Base-by-base conservation (phyloP, 2,329 filamentous ascomycete species). In the Hirsutella rhossiliensis region DNA sequence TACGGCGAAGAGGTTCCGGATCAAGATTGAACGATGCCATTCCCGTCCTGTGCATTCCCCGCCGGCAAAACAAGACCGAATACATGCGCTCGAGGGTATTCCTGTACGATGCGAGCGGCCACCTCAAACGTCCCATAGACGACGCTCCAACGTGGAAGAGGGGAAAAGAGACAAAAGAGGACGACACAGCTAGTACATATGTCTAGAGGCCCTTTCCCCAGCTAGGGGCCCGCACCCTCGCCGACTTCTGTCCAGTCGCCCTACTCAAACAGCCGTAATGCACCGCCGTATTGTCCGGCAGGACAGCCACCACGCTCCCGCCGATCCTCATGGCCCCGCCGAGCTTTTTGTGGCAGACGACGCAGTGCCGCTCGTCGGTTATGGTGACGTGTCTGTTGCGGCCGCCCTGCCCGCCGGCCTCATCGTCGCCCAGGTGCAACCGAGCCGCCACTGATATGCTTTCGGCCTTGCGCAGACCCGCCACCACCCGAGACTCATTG, bases 301-400 rank as follows among this genome's bases (percentile, higher is more conserved):
- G 75, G 12, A 96, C 89, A 36, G 89, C 82, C 47, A 97, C 84
- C 17, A 95, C 92, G 61, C 85, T 94, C 4, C 87, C 84, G 2
- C 90, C 90, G 52, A 97, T 78, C 48, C 92, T 71, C 72, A 96
- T 96, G 57, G 62, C 62, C 2, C 87, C 84, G 1, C 89, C 90
- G 51, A 98, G 76, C 51, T 92, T 73, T 71, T 96, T 97, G 62
- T 95, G 84, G 60, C 92, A 98, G 15, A 94, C 86, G 12, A 84
- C 82, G 60, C 92, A 98, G 44, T 95, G 82, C 42, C 87, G 73
- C 58, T 97, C 90, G 55, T 98, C 90, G 11, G 76, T 79, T 42
- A 98, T 80, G 18, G 87, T 78, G 11, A 96, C 88, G 52, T 87
- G 75, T 43, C 74, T 64, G 52, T 74, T 78, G 43, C 71, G 66